phyloP scores from a whole-genome alignment of 2,329 filamentous ascomycete species.

The Xylariaceae sp. region DNA sequence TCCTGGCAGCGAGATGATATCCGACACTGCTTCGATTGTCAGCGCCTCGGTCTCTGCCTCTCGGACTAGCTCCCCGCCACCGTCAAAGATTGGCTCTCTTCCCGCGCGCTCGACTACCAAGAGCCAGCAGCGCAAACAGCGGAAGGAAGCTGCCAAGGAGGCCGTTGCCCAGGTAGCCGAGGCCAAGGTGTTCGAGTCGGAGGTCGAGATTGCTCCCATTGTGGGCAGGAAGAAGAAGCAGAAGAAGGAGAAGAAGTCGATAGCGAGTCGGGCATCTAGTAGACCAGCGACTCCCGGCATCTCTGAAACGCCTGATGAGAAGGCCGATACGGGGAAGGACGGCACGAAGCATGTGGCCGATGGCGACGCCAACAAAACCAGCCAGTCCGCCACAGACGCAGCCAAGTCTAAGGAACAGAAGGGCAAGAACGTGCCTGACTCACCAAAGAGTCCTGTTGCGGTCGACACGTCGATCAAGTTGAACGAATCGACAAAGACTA shows the following conservation, averaged over 20 bases:
- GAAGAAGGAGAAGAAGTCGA: constrained; percentile 61
- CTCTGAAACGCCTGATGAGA: constrained; percentile 29
- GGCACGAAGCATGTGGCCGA: constrained; percentile 18
- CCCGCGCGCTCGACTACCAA: constrained; percentile 67
- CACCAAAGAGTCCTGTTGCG: constrained; percentile 24
- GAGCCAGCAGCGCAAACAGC: constrained; percentile 72
- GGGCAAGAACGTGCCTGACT: constrained; percentile 21
- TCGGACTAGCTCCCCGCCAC: constrained; percentile 66
- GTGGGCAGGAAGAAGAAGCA: constrained; percentile 79
- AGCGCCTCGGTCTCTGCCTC: constrained; percentile 65
- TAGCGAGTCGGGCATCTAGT: constrained; percentile 23
- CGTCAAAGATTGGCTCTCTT: constrained; percentile 60
- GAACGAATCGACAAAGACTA: constrained; percentile 33
- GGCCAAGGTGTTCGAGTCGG: constrained; percentile 44
- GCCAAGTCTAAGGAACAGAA: constrained; percentile 23
- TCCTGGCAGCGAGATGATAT: constrained; percentile 66
- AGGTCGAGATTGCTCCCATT: constrained; percentile 62
- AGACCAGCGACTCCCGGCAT: constrained; percentile 28
- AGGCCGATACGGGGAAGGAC: constrained; percentile 23
- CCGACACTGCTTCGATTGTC: constrained; percentile 70
- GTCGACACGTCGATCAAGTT: constrained; percentile 30
- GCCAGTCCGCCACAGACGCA: constrained; percentile 12
- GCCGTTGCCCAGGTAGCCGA: constrained; percentile 53
- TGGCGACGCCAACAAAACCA: constrained; percentile 18
- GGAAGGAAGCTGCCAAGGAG: constrained; percentile 61